A percentile compares a stretch with the other conserved stretches of the same genome.
Conservation (phyloP, 208 protist species). For the Angomonas desouzai region DNA sequence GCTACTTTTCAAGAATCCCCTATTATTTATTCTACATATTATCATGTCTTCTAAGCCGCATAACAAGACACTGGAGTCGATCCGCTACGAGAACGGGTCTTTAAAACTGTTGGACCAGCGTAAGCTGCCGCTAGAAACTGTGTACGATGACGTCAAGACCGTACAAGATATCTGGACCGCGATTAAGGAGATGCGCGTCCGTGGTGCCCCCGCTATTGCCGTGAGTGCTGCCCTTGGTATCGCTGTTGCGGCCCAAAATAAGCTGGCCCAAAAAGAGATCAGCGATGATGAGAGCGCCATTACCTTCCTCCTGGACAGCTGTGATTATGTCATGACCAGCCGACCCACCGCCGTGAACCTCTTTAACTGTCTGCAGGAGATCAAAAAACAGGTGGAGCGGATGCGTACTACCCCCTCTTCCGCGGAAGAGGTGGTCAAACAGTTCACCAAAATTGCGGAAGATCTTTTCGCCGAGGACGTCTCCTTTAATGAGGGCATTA, state of each 20-base stretch:
- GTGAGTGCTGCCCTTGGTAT: slow-evolving; percentile 92
- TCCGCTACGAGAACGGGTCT: slow-evolving; percentile 61
- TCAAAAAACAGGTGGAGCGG: slow-evolving; percentile 45
- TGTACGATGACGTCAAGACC: slow-evolving; percentile 77
- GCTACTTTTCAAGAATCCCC: no score
- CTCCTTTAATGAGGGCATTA: slow-evolving; percentile 89
- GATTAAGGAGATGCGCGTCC: slow-evolving; percentile 93
- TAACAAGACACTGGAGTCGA: slow-evolving; percentile 72
- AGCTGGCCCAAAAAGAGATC: slow-evolving; percentile 26
- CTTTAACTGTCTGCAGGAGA: slow-evolving; percentile 76
- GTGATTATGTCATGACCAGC: slow-evolving; percentile 88
- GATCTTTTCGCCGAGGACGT: slow-evolving; percentile 86
- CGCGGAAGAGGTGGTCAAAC: slow-evolving; percentile 36
- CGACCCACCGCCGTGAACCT: slow-evolving; percentile 96
- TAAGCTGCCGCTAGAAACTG: slow-evolving; percentile 70
- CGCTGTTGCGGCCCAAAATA: slow-evolving; percentile 71
- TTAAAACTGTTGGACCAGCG: slow-evolving; percentile 84
- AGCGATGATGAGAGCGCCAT: slow-evolving; percentile 29
- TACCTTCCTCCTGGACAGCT: slow-evolving; percentile 58
- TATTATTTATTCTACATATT: no score
- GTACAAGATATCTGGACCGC: slow-evolving; percentile 85
- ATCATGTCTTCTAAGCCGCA: slow-evolving; percentile 30
- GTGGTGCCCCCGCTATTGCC: slow-evolving; percentile 95
- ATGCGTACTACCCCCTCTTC: slow-evolving; percentile 15
- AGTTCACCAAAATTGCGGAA: slow-evolving; percentile 74